Percentiles rank a stretch among this genome's conserved stretches.
phyloP scores from a whole-genome alignment of 2,329 filamentous ascomycete species.

The Aspergillus sp. region DNA sequence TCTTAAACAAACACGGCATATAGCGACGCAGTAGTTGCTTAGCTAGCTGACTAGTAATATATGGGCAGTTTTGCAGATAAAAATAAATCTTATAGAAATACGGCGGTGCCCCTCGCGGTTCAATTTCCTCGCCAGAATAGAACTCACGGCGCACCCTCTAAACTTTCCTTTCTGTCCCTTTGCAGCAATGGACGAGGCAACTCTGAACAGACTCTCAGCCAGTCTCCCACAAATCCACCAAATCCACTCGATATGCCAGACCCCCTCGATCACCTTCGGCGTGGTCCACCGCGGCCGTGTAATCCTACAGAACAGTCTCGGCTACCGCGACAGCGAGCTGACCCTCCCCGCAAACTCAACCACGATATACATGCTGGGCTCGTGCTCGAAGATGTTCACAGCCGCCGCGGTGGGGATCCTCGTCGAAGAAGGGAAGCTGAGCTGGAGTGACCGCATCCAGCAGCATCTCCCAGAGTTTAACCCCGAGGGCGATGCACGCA shows the following conservation, averaged over 20 bases:
- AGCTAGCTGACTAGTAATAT: no score
- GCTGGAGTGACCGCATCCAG: constrained; percentile 22
- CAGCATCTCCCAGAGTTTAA: constrained; percentile 24
- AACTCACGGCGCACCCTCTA: no score
- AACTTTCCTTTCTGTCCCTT: no score
- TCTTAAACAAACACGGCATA: no score
- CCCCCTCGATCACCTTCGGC: constrained; percentile 14
- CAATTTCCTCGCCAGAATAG: no score
- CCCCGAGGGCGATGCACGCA: constrained; percentile 14
- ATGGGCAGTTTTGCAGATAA: no score
- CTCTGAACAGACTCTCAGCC: background rate
- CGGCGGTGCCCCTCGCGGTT: no score
- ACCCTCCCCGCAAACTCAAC: constrained; percentile 12
- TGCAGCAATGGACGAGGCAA: background rate
- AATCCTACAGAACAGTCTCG: constrained; percentile 20
- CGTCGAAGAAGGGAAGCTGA: constrained; percentile 23
- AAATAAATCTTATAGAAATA: no score
- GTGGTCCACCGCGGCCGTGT: constrained; percentile 22
- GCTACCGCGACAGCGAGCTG: constrained; percentile 18
- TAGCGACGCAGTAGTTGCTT: no score
- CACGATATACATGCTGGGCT: constrained; percentile 28
- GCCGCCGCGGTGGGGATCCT: constrained; percentile 26
- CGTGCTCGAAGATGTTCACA: constrained; percentile 27
- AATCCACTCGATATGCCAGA: background rate
- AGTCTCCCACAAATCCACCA: background rate